These are phyloP conservation scores for Fraxinus sp. DNA, from an alignment of 305 asterid species.

Conservation along the genomic window DNA sequence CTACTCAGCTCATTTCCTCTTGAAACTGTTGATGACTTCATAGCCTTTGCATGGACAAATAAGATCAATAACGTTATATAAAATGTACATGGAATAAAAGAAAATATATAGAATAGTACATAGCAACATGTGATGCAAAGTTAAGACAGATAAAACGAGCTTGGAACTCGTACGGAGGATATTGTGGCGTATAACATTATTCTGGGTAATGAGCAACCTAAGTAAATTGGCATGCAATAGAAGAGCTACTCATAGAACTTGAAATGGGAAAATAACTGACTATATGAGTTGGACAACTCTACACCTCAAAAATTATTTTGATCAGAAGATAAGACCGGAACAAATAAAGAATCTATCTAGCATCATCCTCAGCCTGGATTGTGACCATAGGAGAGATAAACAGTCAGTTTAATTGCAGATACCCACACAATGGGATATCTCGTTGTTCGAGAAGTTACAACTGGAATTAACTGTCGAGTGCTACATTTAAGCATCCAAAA, in stretches of 20 bases:
- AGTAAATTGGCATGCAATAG: conserved; percentile 8
- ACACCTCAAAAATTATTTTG: background rate
- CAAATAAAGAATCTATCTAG: conserved; percentile 3
- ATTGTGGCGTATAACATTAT: conserved; percentile 3
- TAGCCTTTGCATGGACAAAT: conserved; percentile 46
- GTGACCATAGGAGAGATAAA: background rate
- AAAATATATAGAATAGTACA: conserved; percentile 7
- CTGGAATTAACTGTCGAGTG: background rate
- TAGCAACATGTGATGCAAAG: background rate
- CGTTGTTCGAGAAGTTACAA: background rate
- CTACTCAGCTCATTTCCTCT: conserved; percentile 77
- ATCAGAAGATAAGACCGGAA: conserved; percentile 16
- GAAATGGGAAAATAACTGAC: background rate
- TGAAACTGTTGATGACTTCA: conserved; percentile 49
- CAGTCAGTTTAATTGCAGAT: background rate
- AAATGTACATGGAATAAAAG: conserved; percentile 8
- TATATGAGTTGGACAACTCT: background rate
- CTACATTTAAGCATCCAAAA: background rate
- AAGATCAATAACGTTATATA: conserved; percentile 16
- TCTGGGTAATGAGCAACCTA: conserved; percentile 3
- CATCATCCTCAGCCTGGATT: background rate
- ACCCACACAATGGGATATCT: background rate
- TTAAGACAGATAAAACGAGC: conserved; percentile 6
- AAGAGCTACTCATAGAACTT: background rate
- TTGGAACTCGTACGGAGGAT: background rate